Evolutionary conservation across 2,329 filamentous ascomycete species (phyloP).

Genomic region (Sporothrix humicola): DNA sequence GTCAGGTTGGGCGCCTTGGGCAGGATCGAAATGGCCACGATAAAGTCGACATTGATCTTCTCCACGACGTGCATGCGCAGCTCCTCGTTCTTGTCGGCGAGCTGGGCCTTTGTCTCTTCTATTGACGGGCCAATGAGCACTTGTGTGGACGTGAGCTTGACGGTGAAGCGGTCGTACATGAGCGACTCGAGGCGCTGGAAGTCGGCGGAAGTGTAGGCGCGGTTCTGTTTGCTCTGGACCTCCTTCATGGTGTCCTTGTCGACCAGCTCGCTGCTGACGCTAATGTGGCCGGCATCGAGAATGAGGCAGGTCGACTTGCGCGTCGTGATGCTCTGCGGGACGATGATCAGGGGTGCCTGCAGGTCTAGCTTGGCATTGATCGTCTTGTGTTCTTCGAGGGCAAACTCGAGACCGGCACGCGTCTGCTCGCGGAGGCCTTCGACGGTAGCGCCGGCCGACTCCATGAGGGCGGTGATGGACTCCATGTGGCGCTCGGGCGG

Average conservation of each 20-base stretch:
- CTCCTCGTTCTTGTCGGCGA: constrained; percentile 69
- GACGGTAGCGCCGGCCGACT: constrained; percentile 92
- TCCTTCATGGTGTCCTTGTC: constrained; percentile 89
- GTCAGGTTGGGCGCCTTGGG: constrained; percentile 93
- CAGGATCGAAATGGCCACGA: constrained; percentile 95
- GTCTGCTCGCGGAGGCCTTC: constrained; percentile 96
- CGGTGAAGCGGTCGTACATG: constrained; percentile 96
- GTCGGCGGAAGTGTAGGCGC: constrained; percentile 86
- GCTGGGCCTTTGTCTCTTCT: constrained; percentile 82
- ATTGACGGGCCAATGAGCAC: constrained; percentile 94
- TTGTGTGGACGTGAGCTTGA: constrained; percentile 93
- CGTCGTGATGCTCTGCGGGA: constrained; percentile 88
- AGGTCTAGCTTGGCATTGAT: constrained; percentile 95
- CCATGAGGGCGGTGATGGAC: constrained; percentile 93
- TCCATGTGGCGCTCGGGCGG: constrained; percentile 98
- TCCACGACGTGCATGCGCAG: constrained; percentile 89
- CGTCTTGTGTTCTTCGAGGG: constrained; percentile 95
- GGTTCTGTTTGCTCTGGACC: constrained; percentile 87
- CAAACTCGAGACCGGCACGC: constrained; percentile 92
- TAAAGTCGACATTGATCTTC: constrained; percentile 95
- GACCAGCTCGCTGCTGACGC: constrained; percentile 90
- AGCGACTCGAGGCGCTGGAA: constrained; percentile 84
- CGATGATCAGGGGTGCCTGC: constrained; percentile 93
- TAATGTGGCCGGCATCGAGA: constrained; percentile 93
- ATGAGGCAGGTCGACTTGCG: constrained; percentile 86